Base-by-base conservation (phyloP, 1,284 basidiomycete species). In the Rhodotorula sp. region DNA sequence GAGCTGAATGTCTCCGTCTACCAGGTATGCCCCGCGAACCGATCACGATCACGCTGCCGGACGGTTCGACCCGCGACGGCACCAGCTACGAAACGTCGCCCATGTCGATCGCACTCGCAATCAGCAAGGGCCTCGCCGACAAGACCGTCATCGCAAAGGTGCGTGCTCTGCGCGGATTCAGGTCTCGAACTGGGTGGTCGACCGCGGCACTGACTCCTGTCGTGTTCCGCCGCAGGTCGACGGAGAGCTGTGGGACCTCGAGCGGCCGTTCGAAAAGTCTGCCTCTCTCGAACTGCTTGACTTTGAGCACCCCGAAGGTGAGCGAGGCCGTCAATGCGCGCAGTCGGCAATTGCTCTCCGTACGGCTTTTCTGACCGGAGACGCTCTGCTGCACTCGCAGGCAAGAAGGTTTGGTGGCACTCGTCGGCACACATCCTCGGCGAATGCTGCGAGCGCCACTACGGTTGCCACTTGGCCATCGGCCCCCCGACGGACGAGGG, bases 371-470 rank as follows among this genome's bases (percentile, higher is more conserved):
- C 52, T 50, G 3, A 61, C 50, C 26, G 7, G 14, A 16, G n/a
- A 26, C 65, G 21, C 59, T 18, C 26, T 6, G 16, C 4, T 21
- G 3, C 15, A 0, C 28, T n/a, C 54, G 21, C 77, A 91, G 90
- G 93, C 67, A 93, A 95, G 81, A 90, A 89, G 78, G 97, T 99
- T 49, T 99, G 99, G 85, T 99, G 97, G 97, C 97, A 99, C 81
- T 98, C 95, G 34, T 98, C 95, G 18, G 97, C 97, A 0, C 97
- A 99, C 83, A 94, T 99, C 67, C 86, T 99, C n/a, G 97, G 97
- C 64, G 97, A 99, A 83, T 92, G 97, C 59, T 89, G 93, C 58
- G 97, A 99, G 82, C 87, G 92, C 71, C 93, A 97, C 82, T 97
- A 98, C 81, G 95, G 95, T 57, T 97, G 95, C 82, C 94, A 97